A percentile compares a stretch with the other conserved stretches of the same genome.
Conservation (phyloP, 1,284 basidiomycete genomes). For the Hypsizygus ulmarius region DNA sequence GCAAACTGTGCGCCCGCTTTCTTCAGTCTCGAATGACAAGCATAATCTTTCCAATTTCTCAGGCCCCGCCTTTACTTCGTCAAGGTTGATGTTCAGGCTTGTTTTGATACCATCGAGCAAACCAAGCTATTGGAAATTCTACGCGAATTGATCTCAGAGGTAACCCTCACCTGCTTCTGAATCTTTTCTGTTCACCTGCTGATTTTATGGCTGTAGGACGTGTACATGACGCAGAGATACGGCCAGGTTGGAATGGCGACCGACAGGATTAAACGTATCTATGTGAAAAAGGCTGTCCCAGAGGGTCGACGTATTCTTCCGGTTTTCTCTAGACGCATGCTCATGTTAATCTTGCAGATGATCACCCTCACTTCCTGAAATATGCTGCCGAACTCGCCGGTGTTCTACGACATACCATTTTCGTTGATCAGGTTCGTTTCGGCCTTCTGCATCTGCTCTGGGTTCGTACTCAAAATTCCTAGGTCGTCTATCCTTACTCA, state of each 20-base stretch:
- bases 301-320: conserved; percentile 47
- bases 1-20: conserved; percentile 49
- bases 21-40: neutral
- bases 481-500: conserved; percentile 64
- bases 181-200: neutral
- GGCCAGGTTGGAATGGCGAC: conserved; percentile 53
- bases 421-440: conserved; percentile 73
- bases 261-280: conserved; percentile 55
- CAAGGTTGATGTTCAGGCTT: conserved; percentile 93
- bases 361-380: conserved; percentile 70
- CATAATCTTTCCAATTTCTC: neutral
- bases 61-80: conserved; percentile 92
- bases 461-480: neutral
- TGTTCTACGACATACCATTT: conserved; percentile 72
- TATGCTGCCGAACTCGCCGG: conserved; percentile 66
- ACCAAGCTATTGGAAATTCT: conserved; percentile 80
- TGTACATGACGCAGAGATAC: conserved; percentile 64
- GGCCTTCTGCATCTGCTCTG: neutral
- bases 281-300: conserved; percentile 61
- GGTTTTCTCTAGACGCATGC: neutral
- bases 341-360: conserved; percentile 40
- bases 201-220: conserved; percentile 42
- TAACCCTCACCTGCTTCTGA: conserved; percentile 26
- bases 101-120: conserved; percentile 97
- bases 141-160: conserved; percentile 70